A percentile compares a stretch with the other conserved stretches of the same genome.
phyloP scores from a whole-genome alignment of 148 eudicot genomes.

The Chenopodium quinoa region DNA sequence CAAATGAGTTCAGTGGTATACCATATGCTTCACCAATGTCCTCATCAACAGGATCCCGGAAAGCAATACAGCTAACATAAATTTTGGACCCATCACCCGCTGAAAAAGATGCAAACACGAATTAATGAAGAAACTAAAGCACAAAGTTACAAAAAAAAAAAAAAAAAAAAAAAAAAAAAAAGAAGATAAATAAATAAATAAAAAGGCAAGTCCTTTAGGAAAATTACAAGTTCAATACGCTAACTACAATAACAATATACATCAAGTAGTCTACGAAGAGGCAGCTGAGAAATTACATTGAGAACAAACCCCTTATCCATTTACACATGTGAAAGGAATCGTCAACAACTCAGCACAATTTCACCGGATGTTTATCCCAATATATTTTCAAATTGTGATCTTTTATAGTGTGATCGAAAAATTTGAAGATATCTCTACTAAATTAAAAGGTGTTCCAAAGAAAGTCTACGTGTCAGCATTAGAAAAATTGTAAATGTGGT shows the following conservation, averaged over 20 bases:
- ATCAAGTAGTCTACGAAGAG: background rate
- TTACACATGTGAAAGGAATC: too few relatives aligned
- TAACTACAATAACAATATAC: background rate
- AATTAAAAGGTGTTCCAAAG: too few relatives aligned
- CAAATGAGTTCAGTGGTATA: conserved; percentile 71
- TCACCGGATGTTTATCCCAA: too few relatives aligned
- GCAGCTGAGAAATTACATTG: background rate
- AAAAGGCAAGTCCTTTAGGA: background rate
- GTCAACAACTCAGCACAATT: too few relatives aligned
- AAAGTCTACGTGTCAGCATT: too few relatives aligned
- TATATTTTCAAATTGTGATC: too few relatives aligned
- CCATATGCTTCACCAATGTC: conserved; percentile 87
- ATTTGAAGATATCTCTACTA: too few relatives aligned
- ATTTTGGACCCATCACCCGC: conserved; percentile 98
- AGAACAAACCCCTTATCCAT: too few relatives aligned
- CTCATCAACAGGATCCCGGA: conserved; percentile 87
- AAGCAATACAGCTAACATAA: conserved; percentile 88
- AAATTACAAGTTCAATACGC: background rate
- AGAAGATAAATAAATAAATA: background rate
- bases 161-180: background rate
- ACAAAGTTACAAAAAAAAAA: background rate
- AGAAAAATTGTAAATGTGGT: too few relatives aligned
- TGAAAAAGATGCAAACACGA: conserved; percentile 33
- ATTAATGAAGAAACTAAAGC: conserved; percentile 13
- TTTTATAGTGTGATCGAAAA: too few relatives aligned